Base-by-base conservation (phyloP, 108 stramenopile genomes). In the Cyclotella atomus region DNA sequence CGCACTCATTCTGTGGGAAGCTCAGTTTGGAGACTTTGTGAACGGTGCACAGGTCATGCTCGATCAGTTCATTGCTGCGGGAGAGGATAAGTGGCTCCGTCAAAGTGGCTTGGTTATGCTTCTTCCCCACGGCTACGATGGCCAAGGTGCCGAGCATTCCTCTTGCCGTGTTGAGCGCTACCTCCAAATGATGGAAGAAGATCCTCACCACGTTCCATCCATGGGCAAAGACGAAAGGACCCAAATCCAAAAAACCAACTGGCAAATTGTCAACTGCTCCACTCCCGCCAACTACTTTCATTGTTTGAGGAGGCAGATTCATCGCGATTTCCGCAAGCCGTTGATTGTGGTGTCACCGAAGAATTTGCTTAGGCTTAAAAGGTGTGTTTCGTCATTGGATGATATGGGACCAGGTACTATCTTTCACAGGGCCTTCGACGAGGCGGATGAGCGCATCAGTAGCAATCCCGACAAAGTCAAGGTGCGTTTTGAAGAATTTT, bases 201-300 rank as follows among this genome's bases (percentile, higher is more conserved):
- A 98, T 89, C 95, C 94, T 25, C 97, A 99, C 71, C 60, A 83
- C 62, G 86, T 99, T 59, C 99, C 99, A 10, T 47, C 76, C 16
- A 88, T 99, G 89, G 87, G 71, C n/a, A 66, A 81, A 24, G 95
- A 97, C 73, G 91, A 89, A 59, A 85, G 96, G 15, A 94, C 87
- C 82, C 98, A 98, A 82, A 91, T 99, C 76, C 99, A 99, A 79
- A 89, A 85, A 59, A 80, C 83, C 73, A 99, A 99, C 77, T 96
- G 94, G 99, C 98, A 99, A 84, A 89, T 99, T 65, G 91, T 99
- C 33, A 99, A 99, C 82, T 94, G 92, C 75, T 86, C 98, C 33
- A 99, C 99, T 23, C 98, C 99, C 12, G 99, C 99, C 53, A 99
- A 98, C 81, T 99, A 98, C 85, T 99, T 97, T 89, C 99, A 99